Base-by-base conservation (phyloP, 148 eudicot genomes). In the Vaccinium myrtillus region DNA sequence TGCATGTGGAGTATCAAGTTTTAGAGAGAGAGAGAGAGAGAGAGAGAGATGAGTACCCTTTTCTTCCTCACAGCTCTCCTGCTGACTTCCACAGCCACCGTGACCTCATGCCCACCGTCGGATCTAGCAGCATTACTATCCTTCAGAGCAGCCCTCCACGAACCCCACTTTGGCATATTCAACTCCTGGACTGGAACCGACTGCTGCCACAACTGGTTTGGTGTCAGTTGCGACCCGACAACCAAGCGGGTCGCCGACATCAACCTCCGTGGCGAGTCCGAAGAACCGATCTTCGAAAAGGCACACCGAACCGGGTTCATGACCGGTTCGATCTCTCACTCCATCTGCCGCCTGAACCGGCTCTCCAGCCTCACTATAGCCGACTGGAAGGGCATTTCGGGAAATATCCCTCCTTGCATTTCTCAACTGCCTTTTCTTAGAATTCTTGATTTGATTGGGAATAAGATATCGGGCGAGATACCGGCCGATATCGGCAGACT, bases 341-440 rank as follows among this genome's bases (percentile, higher is more conserved):
- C 87, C 19, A 86, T 96, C n/a, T 96, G 99, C 46, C 87, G 90
- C 50, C 93, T 96, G 11, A 84, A 87, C 51, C 90, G 97, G 49
- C 93, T 96, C 53, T 91, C 95, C 23, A 86, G 91, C 84, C 84
- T 96, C 55, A 91, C 84, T 4, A 84, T 96, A 36, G 97, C 99
- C 11, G 99, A 96, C 53, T 96, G 99, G 99, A 96, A 94, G 83
- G 98, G 94, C 46, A 91, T 96, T 78, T 83, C 98, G 19, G 99
- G 99, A 1, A 75, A 82, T 6, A 92, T 97, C 76, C 98, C 99
- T 0, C 54, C 85, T 1, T 95, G 98, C 83, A 81, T 97, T 23
- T 65, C 92, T 9, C 78, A 86, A 0, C 89, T 97, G 23, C 86
- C 88, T 0, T 88, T 88, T 48, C 95, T 97, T 30, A 93, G 95